Conservation (phyloP, 2,329 filamentous ascomycete species). For the Zasmidium angulare region DNA sequence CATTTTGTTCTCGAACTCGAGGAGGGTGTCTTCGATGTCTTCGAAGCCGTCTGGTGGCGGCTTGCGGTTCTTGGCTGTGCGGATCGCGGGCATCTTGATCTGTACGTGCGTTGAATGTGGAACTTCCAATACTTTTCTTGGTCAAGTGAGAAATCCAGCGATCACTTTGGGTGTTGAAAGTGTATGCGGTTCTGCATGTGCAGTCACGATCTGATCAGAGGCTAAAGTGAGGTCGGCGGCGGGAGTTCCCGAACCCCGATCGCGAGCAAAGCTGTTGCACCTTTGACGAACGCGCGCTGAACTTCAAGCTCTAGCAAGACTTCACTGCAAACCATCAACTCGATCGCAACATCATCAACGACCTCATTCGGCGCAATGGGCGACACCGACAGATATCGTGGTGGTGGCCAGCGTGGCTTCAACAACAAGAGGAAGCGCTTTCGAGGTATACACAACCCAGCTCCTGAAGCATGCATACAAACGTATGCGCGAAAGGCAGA, state of each 20-base stretch:
- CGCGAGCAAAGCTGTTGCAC: background rate
- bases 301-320: background rate
- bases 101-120: background rate
- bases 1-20: conserved; percentile 88
- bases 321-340: background rate
- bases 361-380: conserved; percentile 25
- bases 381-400: conserved; percentile 31
- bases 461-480: conserved; percentile 21
- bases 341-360: background rate
- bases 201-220: background rate
- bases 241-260: background rate
- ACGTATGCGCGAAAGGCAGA: background rate
- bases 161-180: background rate
- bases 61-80: conserved; percentile 74
- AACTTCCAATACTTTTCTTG: too few species aligned
- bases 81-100: conserved; percentile 69
- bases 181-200: background rate
- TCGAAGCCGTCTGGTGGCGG: conserved; percentile 82
- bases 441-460: conserved; percentile 58
- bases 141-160: too few species aligned
- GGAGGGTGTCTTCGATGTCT: conserved; percentile 82
- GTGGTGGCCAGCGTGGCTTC: conserved; percentile 40
- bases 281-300: background rate
- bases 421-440: conserved; percentile 74
- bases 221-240: background rate